A percentile compares a stretch with the other conserved stretches of the same genome.
Conservation (phyloP, 345 rosid genomes). For the Camelina neglecta region DNA sequence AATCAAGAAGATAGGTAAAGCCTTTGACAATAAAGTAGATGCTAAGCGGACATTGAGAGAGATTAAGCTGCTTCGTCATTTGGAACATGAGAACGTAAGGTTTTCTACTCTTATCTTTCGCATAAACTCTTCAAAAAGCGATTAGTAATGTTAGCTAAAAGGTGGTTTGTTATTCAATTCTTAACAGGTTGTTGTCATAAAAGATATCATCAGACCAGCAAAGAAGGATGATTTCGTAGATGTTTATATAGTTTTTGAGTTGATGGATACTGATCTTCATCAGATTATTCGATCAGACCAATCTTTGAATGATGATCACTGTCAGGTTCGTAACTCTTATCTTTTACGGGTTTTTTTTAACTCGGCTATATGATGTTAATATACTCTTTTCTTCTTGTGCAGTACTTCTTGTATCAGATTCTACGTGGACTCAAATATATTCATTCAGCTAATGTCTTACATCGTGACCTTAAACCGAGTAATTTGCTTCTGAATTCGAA, state of each 20-base stretch:
- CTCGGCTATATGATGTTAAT: no score
- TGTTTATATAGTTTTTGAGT: slow-evolving; percentile 64
- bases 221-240: slow-evolving; percentile 54
- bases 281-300: slow-evolving; percentile 65
- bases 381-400: slow-evolving; percentile 29
- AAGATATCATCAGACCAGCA: slow-evolving; percentile 63
- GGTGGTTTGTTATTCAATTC: not conserved
- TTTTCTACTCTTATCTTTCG: not conserved
- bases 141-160: slow-evolving; percentile 5
- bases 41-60: slow-evolving; percentile 62
- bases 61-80: slow-evolving; percentile 65
- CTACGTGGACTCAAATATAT: slow-evolving; percentile 65
- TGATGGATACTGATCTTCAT: slow-evolving; percentile 69
- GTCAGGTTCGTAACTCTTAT: slow-evolving; percentile 47
- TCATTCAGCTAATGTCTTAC: slow-evolving; percentile 65
- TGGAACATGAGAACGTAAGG: slow-evolving; percentile 51
- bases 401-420: slow-evolving; percentile 66
- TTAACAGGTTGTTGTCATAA: slow-evolving; percentile 53
- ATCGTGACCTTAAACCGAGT: slow-evolving; percentile 67
- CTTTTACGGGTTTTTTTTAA: not conserved
- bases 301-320: slow-evolving; percentile 57
- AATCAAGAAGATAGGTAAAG: slow-evolving; percentile 65
- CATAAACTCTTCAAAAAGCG: not conserved
- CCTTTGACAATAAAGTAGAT: slow-evolving; percentile 60
- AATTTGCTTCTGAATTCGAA: slow-evolving; percentile 60